Percentiles rank a stretch among this genome's conserved stretches.
phyloP scores from a whole-genome alignment of 2,329 filamentous ascomycete genomes.

The Penicillium decumbens region DNA sequence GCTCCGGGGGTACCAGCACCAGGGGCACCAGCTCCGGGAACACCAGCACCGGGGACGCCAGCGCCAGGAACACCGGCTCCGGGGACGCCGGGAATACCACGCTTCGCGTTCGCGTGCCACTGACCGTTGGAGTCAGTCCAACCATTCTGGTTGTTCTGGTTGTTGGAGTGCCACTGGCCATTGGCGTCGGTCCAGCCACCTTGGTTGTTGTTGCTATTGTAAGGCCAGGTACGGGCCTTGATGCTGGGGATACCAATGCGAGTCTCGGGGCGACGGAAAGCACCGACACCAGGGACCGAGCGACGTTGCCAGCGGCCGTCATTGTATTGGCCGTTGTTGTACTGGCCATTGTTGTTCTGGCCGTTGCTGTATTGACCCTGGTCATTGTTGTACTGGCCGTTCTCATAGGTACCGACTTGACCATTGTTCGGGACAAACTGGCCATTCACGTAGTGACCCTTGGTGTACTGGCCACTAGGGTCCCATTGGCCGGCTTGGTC shows the following conservation, averaged over 20 bases:
- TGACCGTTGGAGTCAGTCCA: slow-evolving; percentile 14
- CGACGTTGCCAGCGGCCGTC: slow-evolving; percentile 5
- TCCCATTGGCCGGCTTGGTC: slow-evolving; percentile 20
- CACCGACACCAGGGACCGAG: slow-evolving; percentile 4
- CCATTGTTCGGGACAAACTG: slow-evolving; percentile 17
- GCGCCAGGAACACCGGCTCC: background rate
- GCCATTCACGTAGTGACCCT: slow-evolving; percentile 19
- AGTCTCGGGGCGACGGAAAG: background rate
- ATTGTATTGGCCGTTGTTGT: slow-evolving; percentile 12
- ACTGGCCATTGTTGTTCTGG: slow-evolving; percentile 3
- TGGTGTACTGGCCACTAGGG: slow-evolving; percentile 20
- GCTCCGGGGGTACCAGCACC: background rate
- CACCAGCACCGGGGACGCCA: background rate
- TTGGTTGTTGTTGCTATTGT: slow-evolving; percentile 7
- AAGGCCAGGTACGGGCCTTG: slow-evolving; percentile 4
- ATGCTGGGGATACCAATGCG: slow-evolving; percentile 3
- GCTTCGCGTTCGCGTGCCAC: slow-evolving; percentile 8
- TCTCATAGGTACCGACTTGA: slow-evolving; percentile 7
- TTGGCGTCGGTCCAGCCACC: slow-evolving; percentile 11
- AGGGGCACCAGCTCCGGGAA: background rate
- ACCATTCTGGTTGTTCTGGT: slow-evolving; percentile 6
- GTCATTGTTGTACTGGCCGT: slow-evolving; percentile 11
- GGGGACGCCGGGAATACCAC: slow-evolving; percentile 2
- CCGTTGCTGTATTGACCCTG: slow-evolving; percentile 8
- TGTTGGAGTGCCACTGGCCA: slow-evolving; percentile 10